Percentiles rank a stretch among this genome's conserved stretches.
phyloP scores from a whole-genome alignment of 2,329 filamentous ascomycete species.

The Cytospora piceicola region DNA sequence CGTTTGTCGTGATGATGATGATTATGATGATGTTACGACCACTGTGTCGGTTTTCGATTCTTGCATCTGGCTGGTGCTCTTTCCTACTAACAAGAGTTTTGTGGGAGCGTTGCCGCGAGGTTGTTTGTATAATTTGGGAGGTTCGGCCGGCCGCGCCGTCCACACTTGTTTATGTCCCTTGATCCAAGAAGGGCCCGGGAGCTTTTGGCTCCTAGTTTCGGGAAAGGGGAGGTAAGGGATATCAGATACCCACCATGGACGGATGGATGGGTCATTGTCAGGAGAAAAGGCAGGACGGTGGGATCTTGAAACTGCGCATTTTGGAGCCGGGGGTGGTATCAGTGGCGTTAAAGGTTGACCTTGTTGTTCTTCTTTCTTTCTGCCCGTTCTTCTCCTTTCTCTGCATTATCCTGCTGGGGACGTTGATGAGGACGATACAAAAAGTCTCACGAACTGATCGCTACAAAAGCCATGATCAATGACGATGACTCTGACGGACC shows the following conservation, averaged over 20 bases:
- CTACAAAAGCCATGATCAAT: constrained; percentile 19
- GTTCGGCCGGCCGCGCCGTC: constrained; percentile 20
- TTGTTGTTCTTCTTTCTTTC: constrained; percentile 2
- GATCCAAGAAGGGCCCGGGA: constrained; percentile 1
- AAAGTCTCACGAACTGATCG: constrained; percentile 13
- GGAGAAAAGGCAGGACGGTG: constrained; percentile 7
- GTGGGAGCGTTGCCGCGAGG: constrained; percentile 11
- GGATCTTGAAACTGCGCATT: constrained; percentile 12
- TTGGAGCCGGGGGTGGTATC: constrained; percentile 23
- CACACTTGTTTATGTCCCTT: constrained; percentile 3
- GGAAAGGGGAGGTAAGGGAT: background rate
- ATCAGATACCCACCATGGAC: constrained; percentile 12
- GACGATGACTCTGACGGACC: constrained; percentile 17
- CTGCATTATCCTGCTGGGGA: background rate
- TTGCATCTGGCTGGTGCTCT: constrained; percentile 20
- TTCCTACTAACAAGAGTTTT: constrained; percentile 16
- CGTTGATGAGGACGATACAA: constrained; percentile 4
- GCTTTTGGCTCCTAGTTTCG: constrained; percentile 12
- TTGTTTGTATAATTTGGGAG: constrained; percentile 6
- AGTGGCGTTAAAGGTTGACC: constrained; percentile 23
- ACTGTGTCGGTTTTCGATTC: constrained; percentile 10
- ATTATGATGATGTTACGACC: constrained; percentile 4
- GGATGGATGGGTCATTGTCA: constrained; percentile 4
- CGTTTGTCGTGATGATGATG: constrained; percentile 24
- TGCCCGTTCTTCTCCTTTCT: constrained; percentile 1